These are phyloP conservation scores for Chlamydomonas asymmetrica DNA, from an alignment of 139 green algal genomes.

Conservation along the genomic window DNA sequence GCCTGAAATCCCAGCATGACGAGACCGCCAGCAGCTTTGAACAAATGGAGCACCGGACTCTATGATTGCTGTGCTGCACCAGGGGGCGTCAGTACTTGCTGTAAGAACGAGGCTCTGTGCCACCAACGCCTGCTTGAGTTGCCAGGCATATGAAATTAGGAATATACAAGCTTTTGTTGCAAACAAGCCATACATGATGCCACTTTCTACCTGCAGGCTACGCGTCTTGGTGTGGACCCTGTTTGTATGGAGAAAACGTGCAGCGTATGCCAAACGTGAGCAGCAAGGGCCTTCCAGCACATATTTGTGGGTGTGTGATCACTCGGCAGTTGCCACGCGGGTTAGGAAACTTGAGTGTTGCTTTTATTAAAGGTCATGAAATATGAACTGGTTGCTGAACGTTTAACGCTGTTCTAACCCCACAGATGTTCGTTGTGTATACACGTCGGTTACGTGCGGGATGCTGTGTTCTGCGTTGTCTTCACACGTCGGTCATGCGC, in stretches of 20 bases:
- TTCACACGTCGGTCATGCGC: too few relatives aligned
- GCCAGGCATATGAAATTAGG: background rate
- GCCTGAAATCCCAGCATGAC: too few relatives aligned
- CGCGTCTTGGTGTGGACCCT: background rate
- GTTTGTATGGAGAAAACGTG: conserved; percentile 17
- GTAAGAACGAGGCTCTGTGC: background rate
- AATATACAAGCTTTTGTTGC: background rate
- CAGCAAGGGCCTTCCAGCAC: too few relatives aligned
- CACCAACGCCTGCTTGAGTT: background rate
- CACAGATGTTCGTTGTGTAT: background rate
- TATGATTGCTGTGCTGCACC: conserved; percentile 22
- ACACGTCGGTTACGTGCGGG: too few relatives aligned
- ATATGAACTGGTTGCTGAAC: background rate
- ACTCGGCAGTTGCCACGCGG: too few relatives aligned
- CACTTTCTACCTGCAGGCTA: background rate
- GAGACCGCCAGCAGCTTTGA: too few relatives aligned
- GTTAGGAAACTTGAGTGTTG: background rate
- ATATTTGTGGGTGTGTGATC: background rate
- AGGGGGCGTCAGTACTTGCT: conserved; percentile 7
- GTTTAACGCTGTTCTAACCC: background rate
- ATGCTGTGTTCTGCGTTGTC: too few relatives aligned
- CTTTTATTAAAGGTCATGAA: background rate
- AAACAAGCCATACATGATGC: background rate
- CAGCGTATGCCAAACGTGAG: background rate
- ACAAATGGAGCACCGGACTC: conserved; percentile 10